Evolutionary conservation across 2,329 filamentous ascomycete species (phyloP).

Genomic region (Parascedosporium putredinis): DNA sequence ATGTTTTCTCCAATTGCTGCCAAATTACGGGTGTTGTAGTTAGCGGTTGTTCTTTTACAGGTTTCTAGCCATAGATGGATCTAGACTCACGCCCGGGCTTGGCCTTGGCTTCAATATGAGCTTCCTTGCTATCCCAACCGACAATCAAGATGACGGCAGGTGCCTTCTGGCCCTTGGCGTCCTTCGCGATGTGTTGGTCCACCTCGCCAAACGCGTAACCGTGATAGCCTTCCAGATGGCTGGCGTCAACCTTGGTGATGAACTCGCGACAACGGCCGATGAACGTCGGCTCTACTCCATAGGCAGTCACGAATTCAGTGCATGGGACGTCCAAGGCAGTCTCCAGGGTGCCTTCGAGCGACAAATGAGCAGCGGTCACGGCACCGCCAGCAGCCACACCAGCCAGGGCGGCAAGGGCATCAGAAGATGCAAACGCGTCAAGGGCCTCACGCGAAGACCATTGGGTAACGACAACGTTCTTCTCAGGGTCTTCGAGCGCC

Average conservation of each 20-base stretch:
- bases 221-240: constrained; percentile 19
- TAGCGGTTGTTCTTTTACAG: neutral
- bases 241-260: constrained; percentile 19
- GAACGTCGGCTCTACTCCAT: constrained; percentile 19
- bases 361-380: constrained; percentile 27
- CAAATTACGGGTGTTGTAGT: neutral
- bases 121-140: constrained; percentile 29
- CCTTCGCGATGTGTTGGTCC: constrained; percentile 18
- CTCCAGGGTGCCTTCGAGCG: constrained; percentile 18
- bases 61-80: neutral
- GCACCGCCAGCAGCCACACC: constrained; percentile 21
- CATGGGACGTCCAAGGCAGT: constrained; percentile 23
- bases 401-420: constrained; percentile 20
- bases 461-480: constrained; percentile 22
- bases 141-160: constrained; percentile 23
- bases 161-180: constrained; percentile 17
- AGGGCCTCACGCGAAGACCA: constrained; percentile 24
- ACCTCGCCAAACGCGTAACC: constrained; percentile 24
- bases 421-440: constrained; percentile 21
- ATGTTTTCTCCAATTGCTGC: constrained; percentile 26
- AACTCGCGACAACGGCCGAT: constrained; percentile 15
- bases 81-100: constrained; percentile 14
- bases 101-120: constrained; percentile 21
- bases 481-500: constrained; percentile 22
- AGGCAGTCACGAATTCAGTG: constrained; percentile 27